Evolutionary conservation across 768 basidiomycete genomes (phyloP).

Genomic region (Hysterangium stoloniferum): DNA sequence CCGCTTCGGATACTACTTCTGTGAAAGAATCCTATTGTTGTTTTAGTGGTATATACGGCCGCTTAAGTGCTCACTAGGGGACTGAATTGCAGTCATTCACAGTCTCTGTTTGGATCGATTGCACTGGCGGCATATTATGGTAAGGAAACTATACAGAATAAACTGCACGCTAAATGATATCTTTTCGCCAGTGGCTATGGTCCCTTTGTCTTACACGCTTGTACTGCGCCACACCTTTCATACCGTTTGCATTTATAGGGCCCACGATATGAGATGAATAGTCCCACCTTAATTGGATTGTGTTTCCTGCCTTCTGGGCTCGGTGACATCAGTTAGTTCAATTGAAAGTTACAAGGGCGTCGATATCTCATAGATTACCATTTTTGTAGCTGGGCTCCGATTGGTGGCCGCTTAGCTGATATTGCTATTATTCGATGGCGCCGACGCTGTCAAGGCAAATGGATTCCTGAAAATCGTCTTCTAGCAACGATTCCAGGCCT

Average conservation of each 20-base stretch:
- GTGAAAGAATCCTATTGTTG: neutral
- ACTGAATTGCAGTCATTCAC: slow-evolving; percentile 39
- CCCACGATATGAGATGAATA: neutral
- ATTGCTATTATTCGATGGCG: slow-evolving; percentile 39
- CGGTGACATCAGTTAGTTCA: slow-evolving; percentile 5
- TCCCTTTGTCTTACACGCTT: neutral
- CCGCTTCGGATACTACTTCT: too few species aligned
- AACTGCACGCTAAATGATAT: neutral
- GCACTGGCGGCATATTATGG: neutral
- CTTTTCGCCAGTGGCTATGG: neutral
- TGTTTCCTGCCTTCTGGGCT: slow-evolving; percentile 4
- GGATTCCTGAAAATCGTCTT: slow-evolving; percentile 65
- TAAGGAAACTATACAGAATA: neutral
- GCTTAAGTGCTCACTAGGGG: neutral
- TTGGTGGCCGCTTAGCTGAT: slow-evolving; percentile 56
- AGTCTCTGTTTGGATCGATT: slow-evolving; percentile 17
- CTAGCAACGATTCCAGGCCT: slow-evolving; percentile 42
- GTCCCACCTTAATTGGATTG: neutral
- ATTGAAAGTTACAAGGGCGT: neutral
- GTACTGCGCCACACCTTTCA: neutral
- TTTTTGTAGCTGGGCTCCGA: slow-evolving; percentile 49
- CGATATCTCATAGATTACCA: neutral
- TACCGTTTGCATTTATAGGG: neutral
- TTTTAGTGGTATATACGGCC: neutral
- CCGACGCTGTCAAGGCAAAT: slow-evolving; percentile 41